Evolutionary conservation across 2,329 filamentous ascomycete species (phyloP).

Genomic region (Colletotrichum musicola): DNA sequence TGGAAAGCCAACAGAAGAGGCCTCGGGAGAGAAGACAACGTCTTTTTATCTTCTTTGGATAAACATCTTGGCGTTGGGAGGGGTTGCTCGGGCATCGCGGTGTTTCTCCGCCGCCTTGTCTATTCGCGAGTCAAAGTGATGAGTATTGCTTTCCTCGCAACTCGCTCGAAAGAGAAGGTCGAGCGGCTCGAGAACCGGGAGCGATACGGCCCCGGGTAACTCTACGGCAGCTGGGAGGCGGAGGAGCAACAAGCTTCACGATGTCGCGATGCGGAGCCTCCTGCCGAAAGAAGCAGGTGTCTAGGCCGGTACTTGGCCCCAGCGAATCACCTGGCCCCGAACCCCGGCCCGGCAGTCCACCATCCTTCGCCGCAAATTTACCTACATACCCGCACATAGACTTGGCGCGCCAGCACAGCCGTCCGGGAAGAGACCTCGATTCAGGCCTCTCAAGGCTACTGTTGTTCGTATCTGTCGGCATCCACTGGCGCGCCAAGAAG

Average conservation of each 20-base stretch:
- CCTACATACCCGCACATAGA: constrained; percentile 30
- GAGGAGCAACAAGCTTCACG: constrained; percentile 11
- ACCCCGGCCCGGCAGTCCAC: constrained; percentile 36
- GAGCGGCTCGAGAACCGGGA: not conserved
- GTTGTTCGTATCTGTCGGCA: constrained; percentile 21
- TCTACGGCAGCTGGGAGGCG: not conserved
- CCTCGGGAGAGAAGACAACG: not conserved
- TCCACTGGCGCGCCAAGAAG: constrained; percentile 24
- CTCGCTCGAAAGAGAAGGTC: constrained; percentile 33
- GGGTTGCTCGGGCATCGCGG: not conserved
- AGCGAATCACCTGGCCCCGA: constrained; percentile 19
- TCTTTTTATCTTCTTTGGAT: constrained; percentile 27
- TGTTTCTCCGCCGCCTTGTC: constrained; percentile 12
- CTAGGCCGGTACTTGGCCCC: constrained; percentile 22
- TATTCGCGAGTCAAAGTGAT: constrained; percentile 14
- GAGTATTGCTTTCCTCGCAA: not conserved
- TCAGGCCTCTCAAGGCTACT: not conserved
- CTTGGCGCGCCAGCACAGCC: constrained; percentile 30
- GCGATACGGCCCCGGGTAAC: no score
- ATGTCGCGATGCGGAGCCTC: constrained; percentile 33
- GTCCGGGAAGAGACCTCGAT: constrained; percentile 10
- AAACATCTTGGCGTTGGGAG: constrained; percentile 13
- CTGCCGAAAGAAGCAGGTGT: constrained; percentile 37
- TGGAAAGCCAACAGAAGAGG: not conserved
- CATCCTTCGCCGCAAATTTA: constrained; percentile 27